Conservation (phyloP, 768 basidiomycete species). For the Kwoniella heveanensis region DNA sequence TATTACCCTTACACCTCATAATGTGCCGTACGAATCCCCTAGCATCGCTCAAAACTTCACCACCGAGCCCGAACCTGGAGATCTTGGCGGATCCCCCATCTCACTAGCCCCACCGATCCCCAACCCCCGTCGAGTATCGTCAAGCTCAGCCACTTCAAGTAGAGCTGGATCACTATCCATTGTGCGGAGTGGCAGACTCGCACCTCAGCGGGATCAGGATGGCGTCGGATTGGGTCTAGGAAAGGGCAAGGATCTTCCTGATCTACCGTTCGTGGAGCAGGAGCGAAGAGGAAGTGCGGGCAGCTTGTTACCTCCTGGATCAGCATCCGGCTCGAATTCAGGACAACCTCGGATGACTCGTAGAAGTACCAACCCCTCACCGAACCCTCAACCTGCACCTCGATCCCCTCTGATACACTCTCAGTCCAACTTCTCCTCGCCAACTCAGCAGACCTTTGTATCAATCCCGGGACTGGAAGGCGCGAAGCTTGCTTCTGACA, state of each 20-base stretch:
- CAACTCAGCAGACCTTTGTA: slow-evolving; percentile 15
- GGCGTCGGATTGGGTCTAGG: slow-evolving; percentile 1
- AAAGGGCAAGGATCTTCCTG: slow-evolving; percentile 17
- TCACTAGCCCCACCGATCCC: slow-evolving; percentile 11
- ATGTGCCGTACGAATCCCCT: slow-evolving; percentile 1
- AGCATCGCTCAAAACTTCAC: slow-evolving; percentile 18
- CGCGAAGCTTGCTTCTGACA: slow-evolving; percentile 67
- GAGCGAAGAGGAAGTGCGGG: slow-evolving; percentile 16
- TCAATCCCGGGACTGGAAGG: slow-evolving; percentile 53
- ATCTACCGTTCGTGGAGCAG: slow-evolving; percentile 4
- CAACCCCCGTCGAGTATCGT: slow-evolving; percentile 30
- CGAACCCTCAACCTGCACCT: slow-evolving; percentile 15
- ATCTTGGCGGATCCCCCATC: slow-evolving; percentile 20
- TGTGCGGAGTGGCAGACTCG: slow-evolving; percentile 35
- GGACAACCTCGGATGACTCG: slow-evolving; percentile 24
- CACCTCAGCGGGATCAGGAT: slow-evolving; percentile 21
- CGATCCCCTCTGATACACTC: slow-evolving; percentile 47
- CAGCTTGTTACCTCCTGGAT: slow-evolving; percentile 1
- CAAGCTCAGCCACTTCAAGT: slow-evolving; percentile 30
- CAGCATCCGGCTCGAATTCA: background rate
- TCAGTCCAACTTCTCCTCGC: slow-evolving; percentile 35
- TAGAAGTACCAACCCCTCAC: slow-evolving; percentile 38
- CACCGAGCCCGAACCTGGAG: slow-evolving; percentile 24
- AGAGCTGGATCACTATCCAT: slow-evolving; percentile 41
- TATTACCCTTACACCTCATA: slow-evolving; percentile 1